These are phyloP conservation scores for Phytopythium aichiense DNA, from an alignment of 352 stramenopile species.

Conservation along the genomic window DNA sequence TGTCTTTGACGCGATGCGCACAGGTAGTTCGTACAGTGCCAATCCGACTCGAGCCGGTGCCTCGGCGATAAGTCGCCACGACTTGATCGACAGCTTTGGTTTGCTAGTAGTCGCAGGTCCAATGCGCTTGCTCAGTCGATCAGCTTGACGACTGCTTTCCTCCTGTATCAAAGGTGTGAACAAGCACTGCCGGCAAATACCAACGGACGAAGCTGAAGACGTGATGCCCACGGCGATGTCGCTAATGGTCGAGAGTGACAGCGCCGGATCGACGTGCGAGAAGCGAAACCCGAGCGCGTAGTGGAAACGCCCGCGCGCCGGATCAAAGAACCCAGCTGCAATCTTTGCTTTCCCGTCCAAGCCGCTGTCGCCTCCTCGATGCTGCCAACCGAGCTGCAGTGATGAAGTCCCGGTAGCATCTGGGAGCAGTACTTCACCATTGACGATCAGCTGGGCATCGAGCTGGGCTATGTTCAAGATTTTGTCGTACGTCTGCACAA, in stretches of 20 bases:
- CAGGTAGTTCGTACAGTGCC: conserved; percentile 43
- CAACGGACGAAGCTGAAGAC: conserved; percentile 1
- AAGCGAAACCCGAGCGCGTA: conserved; percentile 34
- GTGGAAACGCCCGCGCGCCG: conserved; percentile 23
- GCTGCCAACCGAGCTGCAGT: conserved; percentile 8
- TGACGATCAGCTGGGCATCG: conserved; percentile 27
- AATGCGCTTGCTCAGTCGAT: conserved; percentile 5
- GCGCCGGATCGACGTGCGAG: conserved; percentile 13
- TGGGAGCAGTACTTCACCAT: conserved; percentile 25
- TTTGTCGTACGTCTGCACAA: conserved; percentile 55
- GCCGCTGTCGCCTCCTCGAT: conserved; percentile 9
- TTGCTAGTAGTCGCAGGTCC: conserved; percentile 7
- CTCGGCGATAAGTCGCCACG: conserved; percentile 37
- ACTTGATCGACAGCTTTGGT: conserved; percentile 14
- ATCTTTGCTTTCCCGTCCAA: not conserved
- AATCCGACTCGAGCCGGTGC: conserved; percentile 36
- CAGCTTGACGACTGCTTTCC: not conserved
- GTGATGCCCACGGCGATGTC: conserved; percentile 18
- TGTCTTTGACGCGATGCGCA: conserved; percentile 22
- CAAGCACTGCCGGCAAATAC: not conserved
- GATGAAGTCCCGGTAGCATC: conserved; percentile 15
- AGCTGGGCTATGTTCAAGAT: conserved; percentile 25
- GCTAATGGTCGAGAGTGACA: conserved; percentile 26
- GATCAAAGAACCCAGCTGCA: conserved; percentile 15
- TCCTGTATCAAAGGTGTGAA: not conserved